These are phyloP conservation scores for Pseudoneurospora amorphoporcata DNA, from an alignment of 495 filamentous ascomycete genomes.

Conservation along the genomic window DNA sequence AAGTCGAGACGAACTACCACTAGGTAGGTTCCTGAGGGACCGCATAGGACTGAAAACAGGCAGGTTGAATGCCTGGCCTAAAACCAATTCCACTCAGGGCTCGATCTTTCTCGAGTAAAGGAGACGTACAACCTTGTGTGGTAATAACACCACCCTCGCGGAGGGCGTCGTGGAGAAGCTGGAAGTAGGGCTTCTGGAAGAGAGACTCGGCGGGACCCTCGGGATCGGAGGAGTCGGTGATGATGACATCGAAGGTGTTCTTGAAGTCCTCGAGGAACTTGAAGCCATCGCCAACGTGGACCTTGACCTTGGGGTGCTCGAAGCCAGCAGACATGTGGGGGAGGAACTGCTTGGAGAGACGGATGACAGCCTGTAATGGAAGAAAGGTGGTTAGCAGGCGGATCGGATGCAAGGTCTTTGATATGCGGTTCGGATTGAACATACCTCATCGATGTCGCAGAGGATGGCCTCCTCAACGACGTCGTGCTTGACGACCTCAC, in stretches of 20 bases:
- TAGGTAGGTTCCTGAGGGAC: slow-evolving; percentile 22
- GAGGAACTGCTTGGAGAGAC: slow-evolving; percentile 96
- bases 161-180: slow-evolving; percentile 79
- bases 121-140: slow-evolving; percentile 99
- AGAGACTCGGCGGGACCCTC: slow-evolving; percentile 92
- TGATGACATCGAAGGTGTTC: slow-evolving; percentile 98
- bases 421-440: neutral
- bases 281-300: slow-evolving; percentile 93
- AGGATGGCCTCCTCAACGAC: slow-evolving; percentile 85
- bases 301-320: slow-evolving; percentile 83
- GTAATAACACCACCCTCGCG: slow-evolving; percentile 96
- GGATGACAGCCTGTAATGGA: slow-evolving; percentile 70
- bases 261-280: slow-evolving; percentile 88
- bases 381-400: slow-evolving; percentile 4
- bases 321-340: slow-evolving; percentile 89
- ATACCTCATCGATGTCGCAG: slow-evolving; percentile 97
- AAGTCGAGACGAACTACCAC: slow-evolving; percentile 22
- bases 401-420: neutral
- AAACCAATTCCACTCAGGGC: slow-evolving; percentile 18
- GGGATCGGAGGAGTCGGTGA: slow-evolving; percentile 95
- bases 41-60: slow-evolving; percentile 9
- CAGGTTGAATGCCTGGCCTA: slow-evolving; percentile 19
- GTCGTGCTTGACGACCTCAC: slow-evolving; percentile 97
- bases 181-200: slow-evolving; percentile 98
- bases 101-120: slow-evolving; percentile 38